These are phyloP conservation scores for Amphibolis antarctica DNA, from an alignment of 106 monocot genomes.

Conservation along the genomic window DNA sequence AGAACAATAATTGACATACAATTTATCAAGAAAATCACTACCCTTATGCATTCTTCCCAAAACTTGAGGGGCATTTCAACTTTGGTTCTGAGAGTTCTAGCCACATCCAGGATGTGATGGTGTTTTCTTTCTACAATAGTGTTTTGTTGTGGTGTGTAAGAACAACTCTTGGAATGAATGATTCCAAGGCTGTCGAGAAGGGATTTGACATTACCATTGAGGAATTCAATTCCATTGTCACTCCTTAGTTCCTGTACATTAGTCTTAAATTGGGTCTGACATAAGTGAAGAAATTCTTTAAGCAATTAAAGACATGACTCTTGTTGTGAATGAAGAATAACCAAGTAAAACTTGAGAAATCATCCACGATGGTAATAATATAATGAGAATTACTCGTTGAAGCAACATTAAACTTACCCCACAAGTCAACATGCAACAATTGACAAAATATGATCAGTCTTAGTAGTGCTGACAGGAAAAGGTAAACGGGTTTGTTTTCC, in stretches of 20 bases:
- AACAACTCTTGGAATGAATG: background rate
- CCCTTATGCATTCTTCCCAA: no score
- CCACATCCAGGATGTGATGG: slow-evolving; percentile 1
- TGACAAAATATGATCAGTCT: no score
- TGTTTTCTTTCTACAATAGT: slow-evolving; percentile 5
- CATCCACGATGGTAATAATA: background rate
- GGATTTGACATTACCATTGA: background rate
- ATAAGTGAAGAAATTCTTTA: background rate
- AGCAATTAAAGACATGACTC: background rate
- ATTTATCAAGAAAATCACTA: background rate
- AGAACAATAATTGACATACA: no score
- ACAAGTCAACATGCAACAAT: no score
- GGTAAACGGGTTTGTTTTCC: no score
- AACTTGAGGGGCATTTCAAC: no score
- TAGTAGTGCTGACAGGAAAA: no score
- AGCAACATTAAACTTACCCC: no score
- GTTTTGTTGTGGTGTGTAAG: slow-evolving; percentile 8
- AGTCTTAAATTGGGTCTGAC: background rate
- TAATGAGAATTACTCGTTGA: background rate
- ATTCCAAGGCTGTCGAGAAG: background rate
- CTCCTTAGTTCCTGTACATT: background rate
- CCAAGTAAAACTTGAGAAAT: background rate
- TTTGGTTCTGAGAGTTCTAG: background rate
- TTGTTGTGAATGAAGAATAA: background rate
- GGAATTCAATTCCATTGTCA: background rate